Evolutionary conservation across 2,329 filamentous ascomycete species (phyloP).

Genomic region (Leptosphaerulina australis): DNA sequence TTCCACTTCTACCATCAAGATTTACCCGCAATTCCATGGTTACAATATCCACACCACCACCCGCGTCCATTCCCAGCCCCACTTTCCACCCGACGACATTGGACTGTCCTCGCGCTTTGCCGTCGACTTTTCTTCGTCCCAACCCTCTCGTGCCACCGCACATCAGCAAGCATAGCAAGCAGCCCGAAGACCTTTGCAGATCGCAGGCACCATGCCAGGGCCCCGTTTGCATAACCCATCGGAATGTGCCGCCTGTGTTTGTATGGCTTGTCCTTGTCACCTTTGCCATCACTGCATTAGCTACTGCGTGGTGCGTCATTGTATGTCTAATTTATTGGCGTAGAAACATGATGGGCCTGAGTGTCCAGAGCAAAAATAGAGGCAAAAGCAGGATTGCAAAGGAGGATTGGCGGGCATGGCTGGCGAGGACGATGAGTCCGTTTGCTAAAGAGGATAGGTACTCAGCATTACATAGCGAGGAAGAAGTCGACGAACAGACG

Average conservation of each 20-base stretch:
- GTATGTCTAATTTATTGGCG: not conserved
- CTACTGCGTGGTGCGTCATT: not conserved
- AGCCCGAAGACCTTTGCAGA: not conserved
- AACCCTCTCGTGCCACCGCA: not conserved
- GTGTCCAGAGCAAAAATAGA: not conserved
- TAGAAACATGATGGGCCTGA: not conserved
- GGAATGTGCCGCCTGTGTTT: not conserved
- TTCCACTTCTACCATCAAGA: slow-evolving; percentile 1
- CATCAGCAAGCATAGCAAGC: not conserved
- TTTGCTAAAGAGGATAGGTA: not conserved
- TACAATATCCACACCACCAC: not conserved
- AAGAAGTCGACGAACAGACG: not conserved
- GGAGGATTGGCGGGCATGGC: not conserved
- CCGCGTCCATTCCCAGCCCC: not conserved
- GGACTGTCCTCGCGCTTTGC: not conserved
- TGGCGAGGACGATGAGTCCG: not conserved
- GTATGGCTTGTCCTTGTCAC: not conserved
- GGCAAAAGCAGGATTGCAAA: not conserved
- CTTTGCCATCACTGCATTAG: not conserved
- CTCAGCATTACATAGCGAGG: not conserved
- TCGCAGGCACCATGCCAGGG: not conserved
- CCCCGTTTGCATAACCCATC: no score
- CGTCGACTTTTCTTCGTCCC: not conserved
- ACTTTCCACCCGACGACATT: not conserved
- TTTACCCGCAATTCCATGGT: not conserved